Evolutionary conservation across 2,329 filamentous ascomycete species (phyloP), one percentile per base, ranked within the genome.

Genomic region (Drechslera avenae): DNA sequence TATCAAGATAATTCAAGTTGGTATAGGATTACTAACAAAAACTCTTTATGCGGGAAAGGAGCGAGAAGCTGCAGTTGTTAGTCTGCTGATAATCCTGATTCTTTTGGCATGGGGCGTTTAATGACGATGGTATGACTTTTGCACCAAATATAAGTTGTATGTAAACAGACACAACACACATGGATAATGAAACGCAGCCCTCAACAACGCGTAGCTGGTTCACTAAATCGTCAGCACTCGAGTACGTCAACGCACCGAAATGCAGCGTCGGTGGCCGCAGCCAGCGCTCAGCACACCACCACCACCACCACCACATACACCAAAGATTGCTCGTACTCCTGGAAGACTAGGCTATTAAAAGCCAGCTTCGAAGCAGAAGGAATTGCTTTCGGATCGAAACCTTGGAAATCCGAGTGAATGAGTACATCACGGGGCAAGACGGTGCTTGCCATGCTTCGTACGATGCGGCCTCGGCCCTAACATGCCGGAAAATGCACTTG

Each of bases 1-100:
- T 50, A 39, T 23, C 45, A 44, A 41, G 21, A 46, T n/a, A 40
- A 44, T 36, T 32, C 45, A 53, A 48, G 50, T 4, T 57, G 49
- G 52, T 59, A 53, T 56, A 47, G 33, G 54, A 63, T 63, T 63
- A 62, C 59, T 65, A 67, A 64, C 42, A 31, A 33, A 30, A 26
- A 21, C 39, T 16, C 36, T 31, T 37, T 33, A 42, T 44, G 49
- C 49, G 55, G 49, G 52, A 56, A 41, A 59, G 45, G 51, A 19
- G 57, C 44, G 53, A 53, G 26, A 34, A 44, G 32, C 42, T 35
- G 21, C 40, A 39, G 28, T 12, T 31, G 35, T 37, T 35, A 46
- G 52, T 54, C 60, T 60, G 57, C 58, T 48, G 39, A 45, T 37
- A 23, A n/a, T 55, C 21, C 21, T 8, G 7, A 8, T 5, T 23